Conservation (phyloP, 2,329 filamentous ascomycete genomes). For the Colletotrichum noveboracense region DNA sequence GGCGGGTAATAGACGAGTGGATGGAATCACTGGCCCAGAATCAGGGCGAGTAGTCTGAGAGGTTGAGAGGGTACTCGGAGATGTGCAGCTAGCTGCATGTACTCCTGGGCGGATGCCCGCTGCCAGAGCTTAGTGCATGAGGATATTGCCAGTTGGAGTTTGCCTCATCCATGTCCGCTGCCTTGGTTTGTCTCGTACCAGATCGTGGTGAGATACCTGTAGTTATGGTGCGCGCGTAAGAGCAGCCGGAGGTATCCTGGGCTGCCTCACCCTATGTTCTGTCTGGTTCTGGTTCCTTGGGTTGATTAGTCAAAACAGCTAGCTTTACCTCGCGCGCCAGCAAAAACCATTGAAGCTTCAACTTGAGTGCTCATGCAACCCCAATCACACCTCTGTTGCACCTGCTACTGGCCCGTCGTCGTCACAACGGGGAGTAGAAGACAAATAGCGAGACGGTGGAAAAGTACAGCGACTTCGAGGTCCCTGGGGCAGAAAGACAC, state of each 20-base stretch:
- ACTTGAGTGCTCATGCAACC: neutral
- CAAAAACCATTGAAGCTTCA: neutral
- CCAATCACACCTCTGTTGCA: neutral
- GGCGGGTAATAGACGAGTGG: neutral
- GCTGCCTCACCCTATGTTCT: neutral
- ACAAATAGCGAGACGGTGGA: neutral
- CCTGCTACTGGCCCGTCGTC: neutral
- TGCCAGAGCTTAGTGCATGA: conserved; percentile 7
- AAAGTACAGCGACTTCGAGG: neutral
- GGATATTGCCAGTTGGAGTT: conserved; percentile 5
- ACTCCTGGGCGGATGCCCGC: conserved; percentile 4
- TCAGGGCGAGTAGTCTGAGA: neutral
- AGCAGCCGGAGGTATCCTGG: neutral
- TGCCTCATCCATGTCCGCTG: conserved; percentile 3
- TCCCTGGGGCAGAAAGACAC: neutral
- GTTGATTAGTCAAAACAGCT: neutral
- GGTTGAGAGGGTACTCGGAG: neutral
- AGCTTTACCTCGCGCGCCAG: neutral
- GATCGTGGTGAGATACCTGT: neutral
- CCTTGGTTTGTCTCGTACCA: neutral
- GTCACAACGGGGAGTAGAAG: neutral
- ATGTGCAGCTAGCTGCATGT: neutral
- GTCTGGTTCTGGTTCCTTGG: neutral
- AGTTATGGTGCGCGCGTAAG: neutral
- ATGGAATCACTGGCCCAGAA: neutral